These are phyloP conservation scores for Limonium bicolor DNA, from an alignment of 148 eudicot genomes.

Conservation along the genomic window DNA sequence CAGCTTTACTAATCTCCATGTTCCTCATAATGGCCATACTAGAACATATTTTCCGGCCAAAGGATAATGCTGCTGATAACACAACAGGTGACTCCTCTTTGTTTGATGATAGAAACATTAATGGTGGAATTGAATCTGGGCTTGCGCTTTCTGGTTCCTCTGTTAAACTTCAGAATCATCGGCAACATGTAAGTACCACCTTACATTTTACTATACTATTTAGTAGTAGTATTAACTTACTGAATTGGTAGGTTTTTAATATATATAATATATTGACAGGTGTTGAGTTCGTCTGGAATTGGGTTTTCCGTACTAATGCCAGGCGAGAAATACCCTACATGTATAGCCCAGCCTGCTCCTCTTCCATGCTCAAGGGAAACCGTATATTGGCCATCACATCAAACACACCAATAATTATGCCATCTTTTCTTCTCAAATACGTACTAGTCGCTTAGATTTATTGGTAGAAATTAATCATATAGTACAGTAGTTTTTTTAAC, in stretches of 20 bases:
- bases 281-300: neutral
- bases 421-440: too few relatives aligned
- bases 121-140: too few relatives aligned
- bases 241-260: neutral
- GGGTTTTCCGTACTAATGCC: slow-evolving; percentile 5
- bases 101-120: neutral
- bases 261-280: neutral
- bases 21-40: slow-evolving; percentile 75
- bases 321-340: slow-evolving; percentile 2
- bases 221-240: neutral
- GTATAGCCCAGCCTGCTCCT: slow-evolving; percentile 3
- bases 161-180: slow-evolving; percentile 1
- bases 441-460: too few relatives aligned
- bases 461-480: too few relatives aligned
- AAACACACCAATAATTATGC: too few relatives aligned
- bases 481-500: too few relatives aligned
- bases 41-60: slow-evolving; percentile 48
- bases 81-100: neutral
- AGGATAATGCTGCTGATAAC: neutral
- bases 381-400: neutral
- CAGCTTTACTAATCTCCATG: slow-evolving; percentile 69
- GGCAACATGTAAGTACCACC: neutral
- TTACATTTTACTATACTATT: neutral
- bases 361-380: slow-evolving; percentile 1
- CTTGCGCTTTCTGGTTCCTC: too few relatives aligned